These are phyloP conservation scores for Suhomyces taliae DNA, from an alignment of 1,139 yeast genomes.

Conservation along the genomic window DNA sequence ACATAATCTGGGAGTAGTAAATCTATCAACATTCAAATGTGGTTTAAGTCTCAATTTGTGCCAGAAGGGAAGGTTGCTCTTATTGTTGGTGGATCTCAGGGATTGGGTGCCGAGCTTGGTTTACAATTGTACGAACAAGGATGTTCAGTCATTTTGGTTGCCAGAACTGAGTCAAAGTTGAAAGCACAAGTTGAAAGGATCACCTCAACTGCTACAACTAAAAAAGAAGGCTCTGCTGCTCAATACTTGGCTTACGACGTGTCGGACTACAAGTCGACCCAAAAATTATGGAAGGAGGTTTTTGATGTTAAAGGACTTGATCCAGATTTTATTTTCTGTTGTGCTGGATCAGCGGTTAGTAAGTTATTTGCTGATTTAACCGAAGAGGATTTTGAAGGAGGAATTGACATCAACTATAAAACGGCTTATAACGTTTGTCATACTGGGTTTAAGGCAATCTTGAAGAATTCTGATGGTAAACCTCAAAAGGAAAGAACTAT, in stretches of 20 bases:
- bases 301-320: conserved; percentile 23
- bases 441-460: conserved; percentile 47
- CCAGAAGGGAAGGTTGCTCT: conserved; percentile 59
- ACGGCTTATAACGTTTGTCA: conserved; percentile 76
- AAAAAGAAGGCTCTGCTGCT: conserved; percentile 28
- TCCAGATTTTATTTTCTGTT: conserved; percentile 77
- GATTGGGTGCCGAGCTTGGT: conserved; percentile 84
- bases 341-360: conserved; percentile 87
- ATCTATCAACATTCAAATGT: background rate
- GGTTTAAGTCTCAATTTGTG: conserved; percentile 28
- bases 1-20: background rate
- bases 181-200: conserved; percentile 49
- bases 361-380: conserved; percentile 73
- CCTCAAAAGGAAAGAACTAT: conserved; percentile 51
- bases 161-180: conserved; percentile 67
- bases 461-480: conserved; percentile 6
- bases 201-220: conserved; percentile 8
- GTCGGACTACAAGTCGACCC: conserved; percentile 54
- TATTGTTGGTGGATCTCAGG: conserved; percentile 96
- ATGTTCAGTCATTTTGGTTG: conserved; percentile 70
- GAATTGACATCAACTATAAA: conserved; percentile 68
- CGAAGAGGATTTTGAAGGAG: conserved; percentile 54
- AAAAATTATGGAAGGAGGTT: conserved; percentile 31
- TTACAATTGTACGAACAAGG: conserved; percentile 53
- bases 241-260: conserved; percentile 65